phyloP scores from a whole-genome alignment of 2,329 filamentous ascomycete species.

The Paecilomyces formosus region DNA sequence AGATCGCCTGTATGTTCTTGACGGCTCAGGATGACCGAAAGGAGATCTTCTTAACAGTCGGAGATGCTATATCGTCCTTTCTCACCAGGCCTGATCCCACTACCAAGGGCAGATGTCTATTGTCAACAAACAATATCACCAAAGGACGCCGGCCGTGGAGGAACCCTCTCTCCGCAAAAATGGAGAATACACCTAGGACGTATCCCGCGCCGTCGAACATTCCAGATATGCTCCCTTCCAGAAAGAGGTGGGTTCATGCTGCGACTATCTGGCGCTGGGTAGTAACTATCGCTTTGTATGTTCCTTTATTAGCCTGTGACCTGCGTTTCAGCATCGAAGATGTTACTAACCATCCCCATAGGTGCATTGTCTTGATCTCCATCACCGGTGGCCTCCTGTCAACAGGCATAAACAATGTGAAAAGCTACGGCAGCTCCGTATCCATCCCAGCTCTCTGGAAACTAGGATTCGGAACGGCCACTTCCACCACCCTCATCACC shows the following conservation, averaged over 20 bases:
- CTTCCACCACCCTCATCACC: not conserved
- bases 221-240: not conserved
- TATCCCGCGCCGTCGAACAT: constrained; percentile 2
- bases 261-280: constrained; percentile 3
- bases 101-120: constrained; percentile 12
- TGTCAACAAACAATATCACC: not conserved
- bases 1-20: constrained; percentile 14
- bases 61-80: constrained; percentile 27
- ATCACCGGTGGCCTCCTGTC: not conserved
- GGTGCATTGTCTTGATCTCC: not conserved
- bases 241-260: constrained; percentile 4
- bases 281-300: constrained; percentile 3
- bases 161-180: not conserved
- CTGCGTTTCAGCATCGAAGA: not conserved
- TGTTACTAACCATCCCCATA: not conserved
- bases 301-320: not conserved
- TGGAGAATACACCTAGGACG: not conserved
- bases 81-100: constrained; percentile 16
- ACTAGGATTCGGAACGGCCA: not conserved
- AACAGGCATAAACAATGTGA: not conserved
- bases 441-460: not conserved
- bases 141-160: not conserved
- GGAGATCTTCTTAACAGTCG: constrained; percentile 19
- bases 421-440: not conserved
- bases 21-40: constrained; percentile 6